Percentiles rank a stretch among this genome's conserved stretches.
Conservation (phyloP, 2,329 filamentous ascomycete genomes). For the Pseudogymnoascus sp. region DNA sequence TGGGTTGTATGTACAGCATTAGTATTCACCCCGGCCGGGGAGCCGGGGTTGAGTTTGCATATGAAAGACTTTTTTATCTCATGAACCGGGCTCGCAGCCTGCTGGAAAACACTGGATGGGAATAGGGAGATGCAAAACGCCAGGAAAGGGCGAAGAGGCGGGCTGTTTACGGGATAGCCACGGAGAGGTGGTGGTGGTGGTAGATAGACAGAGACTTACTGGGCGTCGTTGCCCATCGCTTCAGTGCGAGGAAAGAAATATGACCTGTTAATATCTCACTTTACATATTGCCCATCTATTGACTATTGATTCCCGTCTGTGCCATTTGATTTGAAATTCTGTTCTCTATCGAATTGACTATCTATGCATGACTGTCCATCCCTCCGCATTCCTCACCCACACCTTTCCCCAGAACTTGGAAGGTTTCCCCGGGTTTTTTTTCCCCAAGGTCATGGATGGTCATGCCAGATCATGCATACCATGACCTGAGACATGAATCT, state of each 20-base stretch:
- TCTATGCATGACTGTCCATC: neutral
- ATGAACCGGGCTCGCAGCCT: neutral
- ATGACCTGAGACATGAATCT: neutral
- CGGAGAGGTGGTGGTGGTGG: neutral
- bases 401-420: neutral
- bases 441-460: no score
- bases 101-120: conserved; percentile 4
- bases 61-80: conserved; percentile 2
- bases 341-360: neutral
- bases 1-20: conserved; percentile 8
- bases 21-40: neutral
- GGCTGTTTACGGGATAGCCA: no score
- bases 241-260: neutral
- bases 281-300: neutral
- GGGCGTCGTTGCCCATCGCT: neutral
- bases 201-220: neutral
- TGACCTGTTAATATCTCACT: neutral
- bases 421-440: neutral
- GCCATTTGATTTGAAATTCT: neutral
- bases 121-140: neutral
- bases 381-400: neutral
- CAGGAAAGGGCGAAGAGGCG: neutral
- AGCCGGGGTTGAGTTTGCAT: neutral
- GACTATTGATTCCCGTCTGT: neutral
- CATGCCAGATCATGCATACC: neutral